Evolutionary conservation across 257 asterid genomes (phyloP), one percentile per base, ranked within the genome.

Genomic region (Solanum microdontum): DNA sequence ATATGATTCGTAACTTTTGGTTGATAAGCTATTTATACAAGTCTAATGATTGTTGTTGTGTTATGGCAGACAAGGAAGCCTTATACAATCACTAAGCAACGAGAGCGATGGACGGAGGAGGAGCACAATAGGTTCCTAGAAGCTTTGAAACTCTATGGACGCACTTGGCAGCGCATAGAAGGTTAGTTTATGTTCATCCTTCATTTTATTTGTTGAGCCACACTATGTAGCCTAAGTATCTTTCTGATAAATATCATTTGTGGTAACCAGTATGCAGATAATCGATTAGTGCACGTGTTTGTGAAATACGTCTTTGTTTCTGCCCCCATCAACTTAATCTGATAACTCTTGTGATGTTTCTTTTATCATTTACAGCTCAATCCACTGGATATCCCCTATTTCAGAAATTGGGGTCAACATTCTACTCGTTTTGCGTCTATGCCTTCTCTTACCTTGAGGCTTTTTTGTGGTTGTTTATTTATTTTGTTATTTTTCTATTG

Each of bases 91-190:
- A 94, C 99, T 69, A 96, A 96, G 93, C 99, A 96, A 91, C 98
- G 99, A 8, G 99, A 96, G 90, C 91, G 98, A 86, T 95, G 99
- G 99, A 96, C 98, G n/a, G 98, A 95, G 89, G 99, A 94, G 95
- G 99, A 96, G 91, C 99, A 96, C 87, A 93, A 91, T 88, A 92
- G 94, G 92, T 96, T 96, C 92, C 89, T 96, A 26, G 98, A 95
- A 86, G 99, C 99, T 70, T 92, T 96, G 91, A 96, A 94, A 93
- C 98, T 95, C 87, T 92, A 96, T 90, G 99, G 99, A 72, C 99
- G 99, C 73, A 97, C 99, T 89, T 96, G 99, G 99, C 99, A 96
- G 94, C 98, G 98, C 48, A 96, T 96, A 90, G 98, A 96, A 96
- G 99, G 99, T 96, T 39, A 12, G 80, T 84, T 85, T 87, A 87